A percentile compares a stretch with the other conserved stretches of the same genome.
phyloP scores from a whole-genome alignment of 2,329 filamentous ascomycete species.

The Sordariomycetes sp. region DNA sequence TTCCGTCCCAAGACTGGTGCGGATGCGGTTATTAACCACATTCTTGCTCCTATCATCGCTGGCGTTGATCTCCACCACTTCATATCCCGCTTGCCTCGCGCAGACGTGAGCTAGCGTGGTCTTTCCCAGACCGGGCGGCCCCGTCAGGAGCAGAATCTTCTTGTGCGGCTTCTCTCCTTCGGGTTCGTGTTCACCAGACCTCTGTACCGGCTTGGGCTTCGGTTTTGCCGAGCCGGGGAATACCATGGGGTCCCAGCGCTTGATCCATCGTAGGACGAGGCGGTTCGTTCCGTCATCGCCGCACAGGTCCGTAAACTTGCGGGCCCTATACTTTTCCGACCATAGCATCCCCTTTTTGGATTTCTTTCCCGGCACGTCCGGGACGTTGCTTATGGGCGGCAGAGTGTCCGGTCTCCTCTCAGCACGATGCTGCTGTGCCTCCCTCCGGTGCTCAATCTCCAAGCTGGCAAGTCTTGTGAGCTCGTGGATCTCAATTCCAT shows the following conservation, averaged over 20 bases:
- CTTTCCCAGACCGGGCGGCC: constrained; percentile 88
- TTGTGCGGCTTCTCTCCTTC: constrained; percentile 68
- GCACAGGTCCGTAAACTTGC: constrained; percentile 83
- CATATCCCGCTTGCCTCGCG: constrained; percentile 88
- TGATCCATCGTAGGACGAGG: constrained; percentile 83
- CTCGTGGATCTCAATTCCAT: constrained; percentile 83
- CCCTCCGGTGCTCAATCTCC: constrained; percentile 31
- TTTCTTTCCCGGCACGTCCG: constrained; percentile 19
- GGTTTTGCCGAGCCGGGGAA: constrained; percentile 66
- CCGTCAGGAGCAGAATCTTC: constrained; percentile 84
- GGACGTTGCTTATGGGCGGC: neutral
- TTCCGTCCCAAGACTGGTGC: constrained; percentile 87
- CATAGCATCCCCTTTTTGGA: constrained; percentile 56
- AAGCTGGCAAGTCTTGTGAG: constrained; percentile 62
- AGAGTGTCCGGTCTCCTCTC: neutral
- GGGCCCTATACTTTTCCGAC: constrained; percentile 95
- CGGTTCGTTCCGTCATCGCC: constrained; percentile 93
- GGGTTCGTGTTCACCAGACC: constrained; percentile 35
- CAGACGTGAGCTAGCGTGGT: constrained; percentile 95
- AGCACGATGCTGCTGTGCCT: neutral
- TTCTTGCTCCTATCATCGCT: constrained; percentile 87
- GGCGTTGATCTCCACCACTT: constrained; percentile 94
- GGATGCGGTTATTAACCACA: constrained; percentile 83
- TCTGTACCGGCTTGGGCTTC: constrained; percentile 24
- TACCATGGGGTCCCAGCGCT: constrained; percentile 85